Conservation (phyloP, 192 early-diverging fungal genomes). For the Paraglomus brasilianum region DNA sequence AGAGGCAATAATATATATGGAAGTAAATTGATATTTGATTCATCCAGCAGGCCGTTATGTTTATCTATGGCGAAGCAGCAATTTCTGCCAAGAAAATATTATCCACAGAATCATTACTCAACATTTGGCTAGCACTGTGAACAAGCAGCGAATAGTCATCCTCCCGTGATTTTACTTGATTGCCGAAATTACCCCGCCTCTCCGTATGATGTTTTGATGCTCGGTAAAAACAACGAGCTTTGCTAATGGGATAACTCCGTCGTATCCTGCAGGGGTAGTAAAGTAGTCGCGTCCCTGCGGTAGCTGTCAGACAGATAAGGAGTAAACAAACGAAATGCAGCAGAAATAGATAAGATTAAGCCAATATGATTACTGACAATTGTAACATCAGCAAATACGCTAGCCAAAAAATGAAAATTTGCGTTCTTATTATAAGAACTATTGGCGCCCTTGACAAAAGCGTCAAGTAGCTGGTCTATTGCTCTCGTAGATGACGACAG, state of each 20-base stretch:
- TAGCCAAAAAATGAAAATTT: conserved; percentile 81
- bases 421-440: conserved; percentile 78
- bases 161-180: conserved; percentile 77
- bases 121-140: background rate
- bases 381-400: conserved; percentile 90
- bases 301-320: conserved; percentile 35
- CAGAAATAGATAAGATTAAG: conserved; percentile 2
- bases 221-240: conserved; percentile 87
- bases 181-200: conserved; percentile 82
- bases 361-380: conserved; percentile 39
- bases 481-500: conserved; percentile 44
- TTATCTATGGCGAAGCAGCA: conserved; percentile 75
- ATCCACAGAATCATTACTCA: background rate
- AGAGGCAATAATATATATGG: conserved; percentile 88
- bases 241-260: conserved; percentile 69
- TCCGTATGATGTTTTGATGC: conserved; percentile 78
- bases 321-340: background rate
- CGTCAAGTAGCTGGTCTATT: conserved; percentile 86
- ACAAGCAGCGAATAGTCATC: background rate
- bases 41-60: conserved; percentile 67
- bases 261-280: conserved; percentile 61
- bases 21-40: conserved; percentile 73
- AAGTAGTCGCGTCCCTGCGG: conserved; percentile 69
- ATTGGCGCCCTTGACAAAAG: conserved; percentile 82
- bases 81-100: conserved; percentile 48